These are phyloP conservation scores for Cyclotella kingstonii DNA, from an alignment of 108 stramenopile species.

Conservation along the genomic window DNA sequence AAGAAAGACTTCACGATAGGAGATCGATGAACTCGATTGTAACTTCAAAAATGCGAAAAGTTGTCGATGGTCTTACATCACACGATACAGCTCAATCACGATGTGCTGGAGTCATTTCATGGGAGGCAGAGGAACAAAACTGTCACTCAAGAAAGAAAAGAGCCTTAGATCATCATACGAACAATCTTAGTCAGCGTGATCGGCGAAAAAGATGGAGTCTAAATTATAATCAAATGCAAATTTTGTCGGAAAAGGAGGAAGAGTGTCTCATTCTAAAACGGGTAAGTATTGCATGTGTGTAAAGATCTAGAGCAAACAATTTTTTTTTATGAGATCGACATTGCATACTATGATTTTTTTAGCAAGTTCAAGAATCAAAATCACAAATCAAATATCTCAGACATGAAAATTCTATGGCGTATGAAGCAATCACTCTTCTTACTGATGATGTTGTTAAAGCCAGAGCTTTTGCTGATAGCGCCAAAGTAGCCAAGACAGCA, in stretches of 20 bases:
- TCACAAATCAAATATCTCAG: constrained; percentile 3
- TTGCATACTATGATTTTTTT: no score
- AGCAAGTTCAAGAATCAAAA: not conserved
- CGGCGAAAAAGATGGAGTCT: not conserved
- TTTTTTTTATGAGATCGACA: not conserved
- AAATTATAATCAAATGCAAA: not conserved
- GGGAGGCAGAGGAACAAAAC: not conserved
- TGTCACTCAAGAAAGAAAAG: constrained; percentile 1
- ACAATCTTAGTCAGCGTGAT: not conserved
- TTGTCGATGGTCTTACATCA: not conserved
- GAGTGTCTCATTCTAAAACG: not conserved
- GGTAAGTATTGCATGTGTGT: not conserved
- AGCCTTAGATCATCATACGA: not conserved
- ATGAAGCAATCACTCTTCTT: not conserved
- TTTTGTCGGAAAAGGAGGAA: not conserved
- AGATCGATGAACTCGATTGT: not conserved
- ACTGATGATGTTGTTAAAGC: not conserved
- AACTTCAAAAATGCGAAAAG: not conserved
- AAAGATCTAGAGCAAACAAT: not conserved
- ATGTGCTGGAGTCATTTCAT: constrained; percentile 3
- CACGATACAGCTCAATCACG: not conserved
- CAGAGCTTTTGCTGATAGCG: not conserved
- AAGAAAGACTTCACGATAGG: not conserved
- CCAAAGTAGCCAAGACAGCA: not conserved
- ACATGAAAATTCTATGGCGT: constrained; percentile 7